Evolutionary conservation across 2,329 filamentous ascomycete genomes (phyloP), one percentile per base, ranked within the genome.

Genomic region (Didymella segeticola): DNA sequence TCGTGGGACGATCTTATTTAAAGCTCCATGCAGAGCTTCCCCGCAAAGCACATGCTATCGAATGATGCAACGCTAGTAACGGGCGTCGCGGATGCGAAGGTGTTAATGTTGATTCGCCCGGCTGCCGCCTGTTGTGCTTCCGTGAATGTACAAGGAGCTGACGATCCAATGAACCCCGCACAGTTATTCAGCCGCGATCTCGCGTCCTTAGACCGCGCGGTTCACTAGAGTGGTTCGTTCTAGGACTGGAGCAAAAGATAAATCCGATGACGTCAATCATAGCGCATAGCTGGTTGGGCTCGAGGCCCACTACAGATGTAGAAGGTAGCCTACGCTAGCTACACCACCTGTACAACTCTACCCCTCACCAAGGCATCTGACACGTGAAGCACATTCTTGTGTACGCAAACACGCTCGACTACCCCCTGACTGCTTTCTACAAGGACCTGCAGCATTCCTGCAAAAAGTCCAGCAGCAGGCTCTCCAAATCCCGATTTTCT

Each of bases 11-110:
- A 38, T 19, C 53, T 39, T 34, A 25, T 34, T 55, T 55, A 46
- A 53, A 50, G 46, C 47, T 50, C 39, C 33, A 29, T 23, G 39
- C 26, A 48, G 34, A 48, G 53, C 47, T 56, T 55, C 48, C 53
- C 53, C 53, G 47, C 47, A 52, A 39, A 46, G 47, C 53, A 51
- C 53, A 56, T 56, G 47, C 53, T 45, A 49, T 54, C 25, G 37
- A 38, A 48, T 56, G 53, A 56, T 56, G 53, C 48, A 56, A 56
- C 33, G 34, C 53, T 47, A 56, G 26, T 31, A 47, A 56, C 46
- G 41, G 42, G 47, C 37, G 36, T 56, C 36, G 42, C 41, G 42
- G 34, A 30, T 27, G 1, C 25, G 29, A 19, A 30, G 23, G 6
- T 33, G 19, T 26, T 27, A 30, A 23, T 10, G 25, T 38, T 51